A percentile compares a stretch with the other conserved stretches of the same genome.
These are phyloP conservation scores for Hanseniaspora thailandica DNA, from an alignment of 805 yeast species.

Conservation along the genomic window DNA sequence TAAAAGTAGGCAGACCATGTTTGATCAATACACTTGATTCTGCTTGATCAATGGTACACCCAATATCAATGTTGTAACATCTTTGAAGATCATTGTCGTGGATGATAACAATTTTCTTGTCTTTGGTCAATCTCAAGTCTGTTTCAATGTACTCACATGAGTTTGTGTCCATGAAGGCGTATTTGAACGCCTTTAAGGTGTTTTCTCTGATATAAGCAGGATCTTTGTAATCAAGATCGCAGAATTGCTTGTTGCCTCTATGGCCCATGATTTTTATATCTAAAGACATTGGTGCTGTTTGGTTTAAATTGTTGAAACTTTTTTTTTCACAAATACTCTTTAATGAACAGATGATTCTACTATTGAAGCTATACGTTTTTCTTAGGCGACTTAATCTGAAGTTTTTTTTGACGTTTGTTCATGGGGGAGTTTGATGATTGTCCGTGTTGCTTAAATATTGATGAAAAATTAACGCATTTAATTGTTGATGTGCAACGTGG, in stretches of 20 bases:
- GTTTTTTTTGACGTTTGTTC: too few relatives aligned
- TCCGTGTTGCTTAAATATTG: too few relatives aligned
- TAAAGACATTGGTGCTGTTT: neutral
- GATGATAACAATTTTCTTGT: conserved; percentile 42
- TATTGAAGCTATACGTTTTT: too few relatives aligned
- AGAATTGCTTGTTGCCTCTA: conserved; percentile 26
- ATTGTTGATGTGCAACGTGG: too few relatives aligned
- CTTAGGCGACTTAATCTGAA: too few relatives aligned
- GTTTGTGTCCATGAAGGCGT: conserved; percentile 35
- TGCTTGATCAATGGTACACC: conserved; percentile 31
- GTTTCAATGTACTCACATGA: conserved; percentile 37
- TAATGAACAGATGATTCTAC: too few relatives aligned
- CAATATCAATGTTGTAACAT: conserved; percentile 33
- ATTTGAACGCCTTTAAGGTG: conserved; percentile 35
- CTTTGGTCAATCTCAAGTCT: conserved; percentile 44
- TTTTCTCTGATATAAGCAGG: conserved; percentile 34
- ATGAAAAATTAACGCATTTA: too few relatives aligned
- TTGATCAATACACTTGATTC: conserved; percentile 22
- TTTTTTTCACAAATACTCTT: too few relatives aligned
- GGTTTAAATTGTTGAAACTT: too few relatives aligned
- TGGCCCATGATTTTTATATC: conserved; percentile 24
- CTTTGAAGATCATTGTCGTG: conserved; percentile 45
- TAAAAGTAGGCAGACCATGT: conserved; percentile 33
- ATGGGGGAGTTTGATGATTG: too few relatives aligned
- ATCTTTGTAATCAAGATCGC: conserved; percentile 16